Evolutionary conservation across 768 basidiomycete genomes (phyloP).

Genomic region (Dacryopinax primogenitus): DNA sequence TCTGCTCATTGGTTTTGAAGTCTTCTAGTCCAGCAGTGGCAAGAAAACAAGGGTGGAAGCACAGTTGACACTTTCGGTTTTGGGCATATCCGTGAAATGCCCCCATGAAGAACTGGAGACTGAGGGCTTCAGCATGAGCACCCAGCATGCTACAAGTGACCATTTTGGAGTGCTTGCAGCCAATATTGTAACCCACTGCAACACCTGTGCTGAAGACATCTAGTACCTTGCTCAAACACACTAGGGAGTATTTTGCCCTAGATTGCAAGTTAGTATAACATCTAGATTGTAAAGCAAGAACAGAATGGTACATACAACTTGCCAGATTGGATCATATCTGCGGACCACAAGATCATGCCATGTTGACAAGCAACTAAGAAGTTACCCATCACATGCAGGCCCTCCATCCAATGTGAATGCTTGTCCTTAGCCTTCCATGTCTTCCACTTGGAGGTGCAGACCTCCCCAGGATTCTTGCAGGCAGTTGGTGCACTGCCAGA

Average conservation of each 20-base stretch:
- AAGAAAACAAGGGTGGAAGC: neutral
- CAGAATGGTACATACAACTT: neutral
- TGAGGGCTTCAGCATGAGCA: no score
- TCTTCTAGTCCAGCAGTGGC: neutral
- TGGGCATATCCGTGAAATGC: constrained; percentile 5
- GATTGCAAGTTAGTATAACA: neutral
- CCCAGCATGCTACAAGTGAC: neutral
- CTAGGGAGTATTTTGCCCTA: constrained; percentile 1
- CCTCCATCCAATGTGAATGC: constrained; percentile 25
- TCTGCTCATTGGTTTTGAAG: neutral
- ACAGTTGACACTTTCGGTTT: neutral
- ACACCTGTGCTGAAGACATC: neutral
- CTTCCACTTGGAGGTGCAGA: neutral
- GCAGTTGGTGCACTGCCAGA: no score
- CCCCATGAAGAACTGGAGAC: constrained; percentile 6
- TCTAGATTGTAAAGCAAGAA: neutral
- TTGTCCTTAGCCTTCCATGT: constrained; percentile 16
- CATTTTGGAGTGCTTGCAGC: neutral
- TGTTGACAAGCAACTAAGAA: neutral
- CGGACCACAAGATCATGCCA: neutral
- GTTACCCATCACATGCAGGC: neutral
- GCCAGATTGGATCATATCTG: constrained; percentile 7
- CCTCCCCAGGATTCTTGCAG: no score
- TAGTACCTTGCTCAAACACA: neutral
- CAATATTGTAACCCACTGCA: neutral